Conservation (phyloP, 805 yeast genomes). For the Kurtzmaniella cleridarum region DNA sequence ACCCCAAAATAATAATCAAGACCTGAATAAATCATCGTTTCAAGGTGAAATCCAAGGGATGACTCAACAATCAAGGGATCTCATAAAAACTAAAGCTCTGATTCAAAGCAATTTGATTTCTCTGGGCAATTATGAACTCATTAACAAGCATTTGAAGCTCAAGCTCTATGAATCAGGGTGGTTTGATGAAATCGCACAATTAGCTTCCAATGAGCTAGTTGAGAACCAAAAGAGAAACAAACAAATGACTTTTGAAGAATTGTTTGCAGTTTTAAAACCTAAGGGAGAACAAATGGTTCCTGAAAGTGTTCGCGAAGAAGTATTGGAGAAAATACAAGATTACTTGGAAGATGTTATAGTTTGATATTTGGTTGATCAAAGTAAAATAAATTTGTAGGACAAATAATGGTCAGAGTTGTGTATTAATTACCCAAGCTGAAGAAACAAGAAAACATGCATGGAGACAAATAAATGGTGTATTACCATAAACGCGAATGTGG, state of each 20-base stretch:
- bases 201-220: conserved; percentile 47
- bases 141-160: conserved; percentile 57
- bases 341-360: conserved; percentile 47
- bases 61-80: conserved; percentile 30
- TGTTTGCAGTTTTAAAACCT: conserved; percentile 52
- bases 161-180: conserved; percentile 76
- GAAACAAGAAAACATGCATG: too few relatives aligned
- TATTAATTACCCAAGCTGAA: too few relatives aligned
- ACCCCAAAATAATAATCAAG: too few relatives aligned
- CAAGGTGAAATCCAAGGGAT: conserved; percentile 2
- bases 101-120: conserved; percentile 67
- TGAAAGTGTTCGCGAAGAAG: conserved; percentile 52
- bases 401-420: too few relatives aligned
- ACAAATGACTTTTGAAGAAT: conserved; percentile 44
- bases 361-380: conserved; percentile 5
- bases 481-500: too few relatives aligned
- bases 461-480: too few relatives aligned
- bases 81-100: conserved; percentile 47
- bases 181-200: conserved; percentile 66
- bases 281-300: conserved; percentile 72
- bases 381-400: too few relatives aligned
- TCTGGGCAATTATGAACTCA: conserved; percentile 77
- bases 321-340: conserved; percentile 51
- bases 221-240: conserved; percentile 15
- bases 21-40: too few relatives aligned